Percentiles rank a stretch among this genome's conserved stretches.
These are phyloP conservation scores for Thielaviopsis punctulata DNA, from an alignment of 2,329 filamentous ascomycete species.

Conservation along the genomic window DNA sequence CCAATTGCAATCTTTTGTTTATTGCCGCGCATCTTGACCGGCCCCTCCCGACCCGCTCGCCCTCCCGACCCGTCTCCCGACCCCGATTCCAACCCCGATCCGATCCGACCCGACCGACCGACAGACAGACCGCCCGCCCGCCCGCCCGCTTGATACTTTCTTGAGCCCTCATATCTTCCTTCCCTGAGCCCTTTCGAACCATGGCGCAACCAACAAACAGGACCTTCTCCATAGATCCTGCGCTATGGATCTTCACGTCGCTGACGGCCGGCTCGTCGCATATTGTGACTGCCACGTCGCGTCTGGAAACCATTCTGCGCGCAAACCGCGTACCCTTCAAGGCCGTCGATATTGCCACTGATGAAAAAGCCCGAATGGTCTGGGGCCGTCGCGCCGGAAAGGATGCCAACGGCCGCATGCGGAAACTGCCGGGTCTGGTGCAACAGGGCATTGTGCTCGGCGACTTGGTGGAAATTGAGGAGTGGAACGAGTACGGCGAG, in stretches of 20 bases:
- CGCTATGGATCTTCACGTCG: conserved; percentile 90
- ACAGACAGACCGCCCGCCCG: not conserved
- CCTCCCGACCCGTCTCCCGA: not conserved
- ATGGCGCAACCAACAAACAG: conserved; percentile 16
- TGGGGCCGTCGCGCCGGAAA: conserved; percentile 79
- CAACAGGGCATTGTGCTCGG: conserved; percentile 75
- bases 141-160: conserved; percentile 5
- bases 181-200: conserved; percentile 8
- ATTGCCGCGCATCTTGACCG: not conserved
- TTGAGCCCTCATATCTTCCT: conserved; percentile 4
- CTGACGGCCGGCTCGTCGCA: conserved; percentile 89
- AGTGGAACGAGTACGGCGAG: conserved; percentile 98
- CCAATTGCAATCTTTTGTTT: not conserved
- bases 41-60: no score
- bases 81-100: not conserved
- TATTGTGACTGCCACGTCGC: conserved; percentile 88
- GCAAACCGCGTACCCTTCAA: conserved; percentile 91
- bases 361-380: conserved; percentile 73
- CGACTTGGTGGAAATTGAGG: conserved; percentile 83
- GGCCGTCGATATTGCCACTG: conserved; percentile 76
- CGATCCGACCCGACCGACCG: no score
- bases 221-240: conserved; percentile 42
- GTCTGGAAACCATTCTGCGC: conserved; percentile 88
- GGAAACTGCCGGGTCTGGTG: conserved; percentile 76
- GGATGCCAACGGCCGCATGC: conserved; percentile 38